phyloP scores from a whole-genome alignment of 305 asterid genomes.

The Lippia alba region DNA sequence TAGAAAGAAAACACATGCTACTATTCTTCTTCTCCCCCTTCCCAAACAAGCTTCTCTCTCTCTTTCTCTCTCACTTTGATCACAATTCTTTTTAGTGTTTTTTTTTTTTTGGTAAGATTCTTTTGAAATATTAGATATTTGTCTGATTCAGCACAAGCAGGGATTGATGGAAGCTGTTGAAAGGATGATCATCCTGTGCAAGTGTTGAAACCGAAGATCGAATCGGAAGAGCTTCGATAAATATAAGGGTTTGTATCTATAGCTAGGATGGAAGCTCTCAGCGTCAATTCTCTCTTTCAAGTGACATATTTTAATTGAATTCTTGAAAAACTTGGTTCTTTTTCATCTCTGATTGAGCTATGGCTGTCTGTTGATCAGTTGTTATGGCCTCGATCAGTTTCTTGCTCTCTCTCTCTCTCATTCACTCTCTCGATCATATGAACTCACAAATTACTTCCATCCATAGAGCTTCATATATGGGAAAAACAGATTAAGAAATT shows the following conservation, averaged over 20 bases:
- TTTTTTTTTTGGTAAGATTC: not conserved
- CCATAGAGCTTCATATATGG: not conserved
- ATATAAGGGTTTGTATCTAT: slow-evolving; percentile 33
- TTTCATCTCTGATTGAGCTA: not conserved
- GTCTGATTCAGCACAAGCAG: not conserved
- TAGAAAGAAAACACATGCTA: slow-evolving; percentile 20
- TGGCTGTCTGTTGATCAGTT: slow-evolving; percentile 10
- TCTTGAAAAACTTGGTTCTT: slow-evolving; percentile 11
- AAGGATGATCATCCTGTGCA: slow-evolving; percentile 23
- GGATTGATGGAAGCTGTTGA: slow-evolving; percentile 18
- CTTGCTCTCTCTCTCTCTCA: slow-evolving; percentile 1
- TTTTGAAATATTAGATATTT: not conserved
- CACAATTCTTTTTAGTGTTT: not conserved
- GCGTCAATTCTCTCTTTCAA: not conserved
- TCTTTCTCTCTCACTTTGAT: slow-evolving; percentile 12
- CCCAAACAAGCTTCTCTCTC: not conserved
- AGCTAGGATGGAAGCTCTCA: not conserved
- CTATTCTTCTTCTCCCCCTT: not conserved
- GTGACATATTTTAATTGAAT: not conserved
- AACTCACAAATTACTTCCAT: not conserved
- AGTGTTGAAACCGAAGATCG: slow-evolving; percentile 24
- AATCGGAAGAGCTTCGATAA: slow-evolving; percentile 7
- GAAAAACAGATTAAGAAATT: not conserved
- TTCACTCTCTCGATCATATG: not conserved
- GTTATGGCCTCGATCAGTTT: slow-evolving; percentile 5